Evolutionary conservation across 2,329 filamentous ascomycete genomes (phyloP).

Genomic region (Colletotrichum eleusines): DNA sequence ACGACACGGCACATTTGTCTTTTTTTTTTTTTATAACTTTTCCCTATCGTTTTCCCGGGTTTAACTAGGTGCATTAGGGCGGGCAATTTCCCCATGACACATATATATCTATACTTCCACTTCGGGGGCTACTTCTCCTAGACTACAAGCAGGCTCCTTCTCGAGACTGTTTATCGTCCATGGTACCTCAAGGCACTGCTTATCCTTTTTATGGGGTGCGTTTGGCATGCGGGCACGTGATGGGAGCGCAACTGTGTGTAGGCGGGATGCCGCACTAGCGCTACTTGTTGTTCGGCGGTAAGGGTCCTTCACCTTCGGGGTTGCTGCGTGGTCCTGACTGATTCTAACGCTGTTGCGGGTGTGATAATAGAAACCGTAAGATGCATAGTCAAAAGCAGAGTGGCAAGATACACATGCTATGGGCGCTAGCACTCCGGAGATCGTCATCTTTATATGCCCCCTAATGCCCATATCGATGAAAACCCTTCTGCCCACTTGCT

Average conservation of each 20-base stretch:
- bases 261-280: too few relatives aligned
- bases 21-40: constrained; percentile 3
- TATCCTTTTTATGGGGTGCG: not conserved
- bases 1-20: constrained; percentile 16
- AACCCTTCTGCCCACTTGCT: not conserved
- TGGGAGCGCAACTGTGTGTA: not conserved
- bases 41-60: not conserved
- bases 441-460: not conserved
- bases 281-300: not conserved
- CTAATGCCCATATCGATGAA: not conserved
- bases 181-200: not conserved
- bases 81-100: constrained; percentile 7
- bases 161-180: too few relatives aligned
- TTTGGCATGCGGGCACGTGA: not conserved
- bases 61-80: constrained; percentile 22
- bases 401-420: not conserved
- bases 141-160: constrained; percentile 14
- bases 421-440: too few relatives aligned
- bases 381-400: not conserved
- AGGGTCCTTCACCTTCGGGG: not conserved
- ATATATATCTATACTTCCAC: constrained; percentile 22
- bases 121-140: constrained; percentile 26
- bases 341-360: not conserved
- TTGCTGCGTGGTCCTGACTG: not conserved
- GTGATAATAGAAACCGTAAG: not conserved